Evolutionary conservation across 495 filamentous ascomycete species (phyloP).

Genomic region (Amniculicola lignicola): DNA sequence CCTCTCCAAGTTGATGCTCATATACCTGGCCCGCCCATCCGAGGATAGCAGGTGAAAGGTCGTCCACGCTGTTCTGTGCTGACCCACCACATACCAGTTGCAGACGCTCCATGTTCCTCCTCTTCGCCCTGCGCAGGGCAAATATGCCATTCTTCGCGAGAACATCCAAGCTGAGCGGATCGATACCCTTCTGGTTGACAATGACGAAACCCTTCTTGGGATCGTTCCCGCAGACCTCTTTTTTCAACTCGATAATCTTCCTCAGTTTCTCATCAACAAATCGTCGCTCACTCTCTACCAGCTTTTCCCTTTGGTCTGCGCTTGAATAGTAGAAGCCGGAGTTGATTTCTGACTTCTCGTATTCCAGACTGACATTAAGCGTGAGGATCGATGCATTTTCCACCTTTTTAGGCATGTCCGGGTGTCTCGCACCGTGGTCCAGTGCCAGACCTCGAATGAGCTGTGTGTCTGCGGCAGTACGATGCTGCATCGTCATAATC

Average conservation of each 20-base stretch:
- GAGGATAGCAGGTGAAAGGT: constrained; percentile 80
- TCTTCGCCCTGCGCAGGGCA: constrained; percentile 88
- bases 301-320: constrained; percentile 92
- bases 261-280: constrained; percentile 96
- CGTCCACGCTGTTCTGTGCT: constrained; percentile 94
- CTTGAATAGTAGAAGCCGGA: constrained; percentile 98
- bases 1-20: constrained; percentile 95
- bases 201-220: constrained; percentile 94
- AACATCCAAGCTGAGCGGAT: constrained; percentile 91
- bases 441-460: constrained; percentile 89
- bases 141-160: constrained; percentile 97
- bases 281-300: constrained; percentile 92
- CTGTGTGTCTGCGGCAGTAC: constrained; percentile 90
- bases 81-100: constrained; percentile 89
- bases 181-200: constrained; percentile 99
- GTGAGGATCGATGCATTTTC: constrained; percentile 95
- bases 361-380: constrained; percentile 94
- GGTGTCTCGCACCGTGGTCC: constrained; percentile 94
- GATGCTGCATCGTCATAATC: constrained; percentile 99
- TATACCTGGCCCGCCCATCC: constrained; percentile 97
- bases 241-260: constrained; percentile 98
- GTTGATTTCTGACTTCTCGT: constrained; percentile 99
- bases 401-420: constrained; percentile 95
- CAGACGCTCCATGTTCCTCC: constrained; percentile 96
- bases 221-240: constrained; percentile 92